phyloP scores from a whole-genome alignment of 805 yeast genomes.

The Pichia eremophila region DNA sequence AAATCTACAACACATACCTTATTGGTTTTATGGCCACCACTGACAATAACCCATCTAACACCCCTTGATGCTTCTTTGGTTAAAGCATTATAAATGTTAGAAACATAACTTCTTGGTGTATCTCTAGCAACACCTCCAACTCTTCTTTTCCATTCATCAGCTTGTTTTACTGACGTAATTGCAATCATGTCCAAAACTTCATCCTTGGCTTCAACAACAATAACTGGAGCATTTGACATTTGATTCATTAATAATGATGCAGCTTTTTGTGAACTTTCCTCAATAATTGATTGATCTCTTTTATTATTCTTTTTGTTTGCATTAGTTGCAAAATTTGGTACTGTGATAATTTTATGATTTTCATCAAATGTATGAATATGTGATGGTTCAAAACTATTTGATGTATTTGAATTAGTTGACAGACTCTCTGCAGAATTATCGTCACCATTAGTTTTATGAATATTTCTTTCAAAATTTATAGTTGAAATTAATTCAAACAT shows the following conservation, averaged over 20 bases:
- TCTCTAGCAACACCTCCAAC: slow-evolving; percentile 77
- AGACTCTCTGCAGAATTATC: slow-evolving; percentile 3
- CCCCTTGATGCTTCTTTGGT: slow-evolving; percentile 67
- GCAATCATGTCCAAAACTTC: slow-evolving; percentile 81
- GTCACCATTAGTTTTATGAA: slow-evolving; percentile 4
- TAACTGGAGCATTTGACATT: slow-evolving; percentile 59
- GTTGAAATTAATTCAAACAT: slow-evolving; percentile 51
- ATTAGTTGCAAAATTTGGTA: slow-evolving; percentile 74
- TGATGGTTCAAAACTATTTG: not conserved
- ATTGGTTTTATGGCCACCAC: slow-evolving; percentile 74
- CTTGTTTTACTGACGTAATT: slow-evolving; percentile 62
- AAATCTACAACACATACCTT: slow-evolving; percentile 60
- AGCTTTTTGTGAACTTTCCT: slow-evolving; percentile 61
- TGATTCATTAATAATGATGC: slow-evolving; percentile 43
- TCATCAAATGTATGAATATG: slow-evolving; percentile 2
- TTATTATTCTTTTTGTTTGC: slow-evolving; percentile 68
- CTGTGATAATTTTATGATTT: slow-evolving; percentile 50
- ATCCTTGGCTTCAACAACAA: slow-evolving; percentile 71
- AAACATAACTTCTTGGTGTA: slow-evolving; percentile 70
- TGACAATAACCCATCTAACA: slow-evolving; percentile 64
- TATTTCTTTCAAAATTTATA: slow-evolving; percentile 22
- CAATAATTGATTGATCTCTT: slow-evolving; percentile 67
- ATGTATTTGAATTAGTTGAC: not conserved
- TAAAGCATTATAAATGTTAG: slow-evolving; percentile 62
- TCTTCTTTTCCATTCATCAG: slow-evolving; percentile 76